phyloP scores from a whole-genome alignment of 140 eudicot species.

The Anethum foeniculum region DNA sequence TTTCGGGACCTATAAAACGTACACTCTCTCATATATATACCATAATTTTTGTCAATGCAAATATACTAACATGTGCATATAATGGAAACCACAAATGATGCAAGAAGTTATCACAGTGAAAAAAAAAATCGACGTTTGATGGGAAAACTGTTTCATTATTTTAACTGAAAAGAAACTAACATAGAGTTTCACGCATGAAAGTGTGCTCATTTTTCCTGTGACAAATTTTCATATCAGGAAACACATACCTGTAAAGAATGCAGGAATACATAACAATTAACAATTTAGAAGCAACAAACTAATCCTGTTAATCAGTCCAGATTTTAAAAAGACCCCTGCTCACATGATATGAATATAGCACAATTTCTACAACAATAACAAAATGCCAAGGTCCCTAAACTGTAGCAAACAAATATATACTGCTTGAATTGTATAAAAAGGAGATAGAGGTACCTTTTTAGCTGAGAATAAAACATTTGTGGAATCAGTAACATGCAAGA shows the following conservation, averaged over 20 bases:
- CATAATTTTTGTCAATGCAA: neutral
- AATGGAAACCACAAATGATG: neutral
- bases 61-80: neutral
- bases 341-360: neutral
- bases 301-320: neutral
- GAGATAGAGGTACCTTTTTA: constrained; percentile 50
- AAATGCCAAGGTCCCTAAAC: neutral
- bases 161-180: neutral
- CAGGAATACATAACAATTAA: neutral
- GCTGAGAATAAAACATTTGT: constrained; percentile 83
- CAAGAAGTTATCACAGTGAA: neutral
- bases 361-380: neutral
- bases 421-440: neutral
- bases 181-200: neutral
- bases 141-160: no score
- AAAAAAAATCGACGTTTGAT: no score
- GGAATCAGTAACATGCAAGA: constrained; percentile 30
- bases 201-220: neutral
- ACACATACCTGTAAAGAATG: neutral
- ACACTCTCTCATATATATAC: neutral
- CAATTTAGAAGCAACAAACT: no score
- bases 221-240: neutral
- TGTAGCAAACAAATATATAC: neutral
- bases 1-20: constrained; percentile 52
- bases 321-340: constrained; percentile 20